These are phyloP conservation scores for Lagerstroemia speciosa DNA, from an alignment of 345 rosid species.

Conservation along the genomic window DNA sequence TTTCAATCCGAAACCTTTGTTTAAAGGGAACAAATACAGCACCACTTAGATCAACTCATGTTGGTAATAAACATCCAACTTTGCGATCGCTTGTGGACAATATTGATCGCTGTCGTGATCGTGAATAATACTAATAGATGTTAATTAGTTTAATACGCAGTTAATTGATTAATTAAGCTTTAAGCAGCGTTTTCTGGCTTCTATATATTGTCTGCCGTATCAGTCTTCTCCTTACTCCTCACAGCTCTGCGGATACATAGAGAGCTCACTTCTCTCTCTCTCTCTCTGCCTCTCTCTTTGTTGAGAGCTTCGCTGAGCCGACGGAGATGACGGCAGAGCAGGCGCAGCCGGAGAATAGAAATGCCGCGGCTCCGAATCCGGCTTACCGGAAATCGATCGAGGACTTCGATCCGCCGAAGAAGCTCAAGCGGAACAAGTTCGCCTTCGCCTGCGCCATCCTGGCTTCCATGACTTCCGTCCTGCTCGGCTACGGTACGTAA, in stretches of 20 bases:
- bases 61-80: neutral
- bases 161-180: neutral
- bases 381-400: neutral
- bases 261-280: neutral
- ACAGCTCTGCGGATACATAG: neutral
- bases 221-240: neutral
- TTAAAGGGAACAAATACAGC: too few relatives aligned
- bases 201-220: neutral
- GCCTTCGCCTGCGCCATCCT: slow-evolving; percentile 54
- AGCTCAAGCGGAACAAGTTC: slow-evolving; percentile 43
- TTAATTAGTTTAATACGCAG: neutral
- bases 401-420: slow-evolving; percentile 42
- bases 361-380: neutral
- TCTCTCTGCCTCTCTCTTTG: neutral
- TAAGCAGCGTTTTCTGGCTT: neutral
- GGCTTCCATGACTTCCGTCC: slow-evolving; percentile 77
- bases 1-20: too few relatives aligned
- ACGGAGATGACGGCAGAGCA: neutral
- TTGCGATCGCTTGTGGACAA: neutral
- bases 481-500: slow-evolving; percentile 62
- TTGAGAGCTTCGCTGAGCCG: neutral
- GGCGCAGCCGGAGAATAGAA: neutral
- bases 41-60: too few relatives aligned
- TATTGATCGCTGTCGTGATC: neutral
- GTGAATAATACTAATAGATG: neutral